These are phyloP conservation scores for Hordeum marinum DNA, from an alignment of 176 grass and related monocot species.

Conservation along the genomic window DNA sequence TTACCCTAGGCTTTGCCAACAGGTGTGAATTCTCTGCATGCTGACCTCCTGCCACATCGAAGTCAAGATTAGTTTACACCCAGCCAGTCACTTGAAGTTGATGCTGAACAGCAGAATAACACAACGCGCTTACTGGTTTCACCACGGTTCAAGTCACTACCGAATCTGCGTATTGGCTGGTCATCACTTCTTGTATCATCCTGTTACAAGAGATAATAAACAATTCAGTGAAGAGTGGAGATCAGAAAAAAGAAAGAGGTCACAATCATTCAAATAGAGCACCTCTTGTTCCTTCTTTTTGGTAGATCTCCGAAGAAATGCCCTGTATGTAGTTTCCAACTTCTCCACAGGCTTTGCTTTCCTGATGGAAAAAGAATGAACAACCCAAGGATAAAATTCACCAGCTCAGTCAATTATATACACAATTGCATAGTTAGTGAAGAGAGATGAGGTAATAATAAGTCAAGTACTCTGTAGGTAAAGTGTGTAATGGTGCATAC, in stretches of 20 bases:
- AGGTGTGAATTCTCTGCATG: conserved; percentile 26
- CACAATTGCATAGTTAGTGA: background rate
- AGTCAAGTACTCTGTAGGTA: background rate
- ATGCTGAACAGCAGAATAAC: background rate
- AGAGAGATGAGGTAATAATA: background rate
- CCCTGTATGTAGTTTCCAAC: conserved; percentile 63
- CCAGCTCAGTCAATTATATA: background rate
- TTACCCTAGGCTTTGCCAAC: conserved; percentile 21
- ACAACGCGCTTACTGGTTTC: conserved; percentile 41
- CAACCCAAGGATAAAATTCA: background rate
- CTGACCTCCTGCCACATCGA: conserved; percentile 44
- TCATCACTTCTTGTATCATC: conserved; percentile 42
- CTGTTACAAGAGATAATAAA: conserved; percentile 30
- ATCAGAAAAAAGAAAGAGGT: background rate
- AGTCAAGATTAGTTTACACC: conserved; percentile 26
- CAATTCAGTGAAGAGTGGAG: background rate
- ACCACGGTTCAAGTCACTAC: conserved; percentile 43
- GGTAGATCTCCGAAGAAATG: conserved; percentile 62
- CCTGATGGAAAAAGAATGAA: conserved; percentile 10
- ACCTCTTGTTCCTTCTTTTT: conserved; percentile 63
- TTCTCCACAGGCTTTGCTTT: conserved; percentile 72
- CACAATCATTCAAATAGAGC: background rate
- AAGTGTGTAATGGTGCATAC: background rate
- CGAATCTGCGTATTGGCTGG: conserved; percentile 58
- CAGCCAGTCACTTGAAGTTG: conserved; percentile 1